Percentiles rank a stretch among this genome's conserved stretches.
phyloP scores from a whole-genome alignment of 345 rosid species.

The Eucalyptus viminalis region DNA sequence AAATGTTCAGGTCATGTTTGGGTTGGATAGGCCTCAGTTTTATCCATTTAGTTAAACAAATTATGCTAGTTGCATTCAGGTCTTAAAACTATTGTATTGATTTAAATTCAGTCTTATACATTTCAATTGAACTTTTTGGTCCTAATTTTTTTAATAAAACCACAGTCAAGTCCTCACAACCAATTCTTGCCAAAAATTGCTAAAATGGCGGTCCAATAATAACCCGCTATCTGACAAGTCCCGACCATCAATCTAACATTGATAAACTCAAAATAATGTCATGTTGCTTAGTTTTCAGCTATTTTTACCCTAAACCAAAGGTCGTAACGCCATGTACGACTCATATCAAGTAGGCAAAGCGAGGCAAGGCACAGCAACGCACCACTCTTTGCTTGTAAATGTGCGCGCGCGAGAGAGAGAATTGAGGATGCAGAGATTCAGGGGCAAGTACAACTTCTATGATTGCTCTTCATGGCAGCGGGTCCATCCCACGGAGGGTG shows the following conservation, averaged over 20 bases:
- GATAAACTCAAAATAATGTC: background rate
- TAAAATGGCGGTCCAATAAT: background rate
- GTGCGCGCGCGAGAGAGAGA: background rate
- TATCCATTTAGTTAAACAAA: background rate
- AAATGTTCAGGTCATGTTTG: background rate
- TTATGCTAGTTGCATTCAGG: background rate
- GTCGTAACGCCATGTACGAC: background rate
- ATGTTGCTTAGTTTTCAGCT: background rate
- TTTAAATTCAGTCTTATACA: background rate
- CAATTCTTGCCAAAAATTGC: background rate
- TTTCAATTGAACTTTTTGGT: background rate
- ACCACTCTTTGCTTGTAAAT: no score
- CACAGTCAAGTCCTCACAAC: background rate
- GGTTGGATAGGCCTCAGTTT: background rate
- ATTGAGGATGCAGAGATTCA: background rate
- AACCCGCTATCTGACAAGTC: no score
- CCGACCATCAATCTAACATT: background rate
- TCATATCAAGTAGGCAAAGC: no score
- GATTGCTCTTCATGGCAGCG: background rate
- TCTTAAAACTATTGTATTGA: accelerated
- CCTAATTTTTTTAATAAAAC: background rate
- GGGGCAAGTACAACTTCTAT: background rate
- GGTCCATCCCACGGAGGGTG: background rate
- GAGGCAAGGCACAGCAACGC: no score
- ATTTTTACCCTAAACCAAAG: background rate